Evolutionary conservation across 148 eudicot genomes (phyloP).

Genomic region (Diospyros kaki): DNA sequence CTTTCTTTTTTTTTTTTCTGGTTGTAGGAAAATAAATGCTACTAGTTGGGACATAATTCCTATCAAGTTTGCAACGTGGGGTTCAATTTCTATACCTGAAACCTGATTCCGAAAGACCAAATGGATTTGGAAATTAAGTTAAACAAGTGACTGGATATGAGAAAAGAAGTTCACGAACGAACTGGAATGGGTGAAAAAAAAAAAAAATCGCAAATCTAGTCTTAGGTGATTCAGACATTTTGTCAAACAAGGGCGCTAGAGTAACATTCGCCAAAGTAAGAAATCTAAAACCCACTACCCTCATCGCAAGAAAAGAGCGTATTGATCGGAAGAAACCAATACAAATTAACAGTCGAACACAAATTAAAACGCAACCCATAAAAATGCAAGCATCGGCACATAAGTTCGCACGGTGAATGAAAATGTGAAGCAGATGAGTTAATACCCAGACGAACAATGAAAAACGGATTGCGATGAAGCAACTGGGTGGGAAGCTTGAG

Average conservation of each 20-base stretch:
- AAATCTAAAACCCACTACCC: neutral
- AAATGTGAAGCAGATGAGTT: constrained; percentile 7
- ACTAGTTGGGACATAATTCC: no score
- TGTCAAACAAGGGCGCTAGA: neutral
- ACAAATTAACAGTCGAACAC: neutral
- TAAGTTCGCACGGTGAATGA: neutral
- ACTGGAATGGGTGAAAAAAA: no score
- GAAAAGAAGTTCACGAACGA: no score
- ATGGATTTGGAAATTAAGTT: no score
- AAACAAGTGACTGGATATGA: no score
- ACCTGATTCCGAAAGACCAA: no score
- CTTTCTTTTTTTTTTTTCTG: no score
- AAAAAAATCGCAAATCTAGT: no score
- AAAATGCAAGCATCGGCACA: neutral
- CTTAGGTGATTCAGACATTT: neutral
- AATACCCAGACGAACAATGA: constrained; percentile 25
- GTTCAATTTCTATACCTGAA: no score
- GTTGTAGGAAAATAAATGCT: no score
- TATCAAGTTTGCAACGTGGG: no score
- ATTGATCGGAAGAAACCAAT: neutral
- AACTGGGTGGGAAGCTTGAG: neutral
- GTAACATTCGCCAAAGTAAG: neutral
- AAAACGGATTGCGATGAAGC: neutral
- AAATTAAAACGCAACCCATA: neutral
- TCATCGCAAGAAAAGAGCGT: neutral